A percentile compares a stretch with the other conserved stretches of the same genome.
phyloP scores from a whole-genome alignment of 2,329 filamentous ascomycete genomes.

The Hymenoscyphus linearis region DNA sequence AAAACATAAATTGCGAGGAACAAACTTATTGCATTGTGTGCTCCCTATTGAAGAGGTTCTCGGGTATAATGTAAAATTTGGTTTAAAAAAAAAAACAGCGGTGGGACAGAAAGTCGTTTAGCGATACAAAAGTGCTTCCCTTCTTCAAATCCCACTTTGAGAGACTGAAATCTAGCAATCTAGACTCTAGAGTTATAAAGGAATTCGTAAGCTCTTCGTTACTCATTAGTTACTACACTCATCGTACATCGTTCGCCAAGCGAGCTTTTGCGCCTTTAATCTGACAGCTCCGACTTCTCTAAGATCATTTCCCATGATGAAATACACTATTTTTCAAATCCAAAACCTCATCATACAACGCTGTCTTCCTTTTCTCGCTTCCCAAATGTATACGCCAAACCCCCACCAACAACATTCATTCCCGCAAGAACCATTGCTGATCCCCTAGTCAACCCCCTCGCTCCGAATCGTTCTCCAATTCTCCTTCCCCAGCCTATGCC shows the following conservation, averaged over 20 bases:
- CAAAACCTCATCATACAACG: not conserved
- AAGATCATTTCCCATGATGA: not conserved
- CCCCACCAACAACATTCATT: constrained; percentile 45
- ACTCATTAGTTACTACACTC: constrained; percentile 12
- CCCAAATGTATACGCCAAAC: constrained; percentile 47
- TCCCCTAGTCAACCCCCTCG: constrained; percentile 46
- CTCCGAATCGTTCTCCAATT: constrained; percentile 43
- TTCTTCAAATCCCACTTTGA: not conserved
- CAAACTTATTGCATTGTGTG: too few species aligned
- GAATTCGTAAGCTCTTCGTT: not conserved
- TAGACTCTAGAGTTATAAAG: not conserved
- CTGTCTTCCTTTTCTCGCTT: constrained; percentile 16
- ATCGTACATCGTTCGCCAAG: constrained; percentile 19
- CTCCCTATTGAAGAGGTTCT: too few species aligned
- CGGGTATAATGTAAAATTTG: too few species aligned
- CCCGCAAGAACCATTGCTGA: constrained; percentile 45
- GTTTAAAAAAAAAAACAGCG: not conserved
- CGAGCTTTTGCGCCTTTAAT: constrained; percentile 8
- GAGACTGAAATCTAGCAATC: not conserved
- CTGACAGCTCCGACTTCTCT: constrained; percentile 5
- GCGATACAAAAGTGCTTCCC: not conserved
- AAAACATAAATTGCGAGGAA: too few species aligned
- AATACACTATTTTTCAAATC: not conserved
- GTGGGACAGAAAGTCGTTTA: not conserved
- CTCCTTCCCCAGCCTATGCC: constrained; percentile 28